These are phyloP conservation scores for Uromyces viciae-fabae DNA, from an alignment of 1,284 basidiomycete species.

Conservation along the genomic window DNA sequence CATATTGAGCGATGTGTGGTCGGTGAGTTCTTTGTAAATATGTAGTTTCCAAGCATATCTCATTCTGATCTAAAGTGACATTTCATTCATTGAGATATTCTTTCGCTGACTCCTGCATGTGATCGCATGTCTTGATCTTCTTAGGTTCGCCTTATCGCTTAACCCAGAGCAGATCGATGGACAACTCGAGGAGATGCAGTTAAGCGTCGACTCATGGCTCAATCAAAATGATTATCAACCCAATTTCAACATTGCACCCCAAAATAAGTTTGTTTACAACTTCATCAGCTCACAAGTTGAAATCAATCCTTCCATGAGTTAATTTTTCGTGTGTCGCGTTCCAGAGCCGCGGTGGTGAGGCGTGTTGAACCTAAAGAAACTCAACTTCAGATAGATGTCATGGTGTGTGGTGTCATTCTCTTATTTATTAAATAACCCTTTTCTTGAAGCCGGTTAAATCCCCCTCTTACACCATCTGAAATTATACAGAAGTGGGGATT, in stretches of 20 bases:
- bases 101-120: too few species aligned
- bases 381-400: slow-evolving; percentile 23
- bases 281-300: neutral
- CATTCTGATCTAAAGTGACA: too few species aligned
- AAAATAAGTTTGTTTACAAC: slow-evolving; percentile 19
- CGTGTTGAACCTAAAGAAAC: slow-evolving; percentile 9
- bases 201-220: slow-evolving; percentile 33
- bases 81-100: too few species aligned
- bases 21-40: too few species aligned
- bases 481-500: slow-evolving; percentile 74
- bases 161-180: slow-evolving; percentile 8
- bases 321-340: neutral
- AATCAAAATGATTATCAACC: slow-evolving; percentile 33
- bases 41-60: too few species aligned
- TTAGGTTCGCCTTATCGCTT: slow-evolving; percentile 41
- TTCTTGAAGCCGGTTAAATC: neutral
- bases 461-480: neutral
- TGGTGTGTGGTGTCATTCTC: slow-evolving; percentile 2
- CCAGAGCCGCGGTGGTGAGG: slow-evolving; percentile 12
- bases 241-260: slow-evolving; percentile 37
- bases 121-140: too few species aligned
- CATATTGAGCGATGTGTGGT: neutral
- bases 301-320: too few species aligned
- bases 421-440: neutral
- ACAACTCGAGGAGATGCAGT: slow-evolving; percentile 6